Evolutionary conservation across 371 early-diverging fungal species (phyloP).

Genomic region (Rhizomucor pusillus): DNA sequence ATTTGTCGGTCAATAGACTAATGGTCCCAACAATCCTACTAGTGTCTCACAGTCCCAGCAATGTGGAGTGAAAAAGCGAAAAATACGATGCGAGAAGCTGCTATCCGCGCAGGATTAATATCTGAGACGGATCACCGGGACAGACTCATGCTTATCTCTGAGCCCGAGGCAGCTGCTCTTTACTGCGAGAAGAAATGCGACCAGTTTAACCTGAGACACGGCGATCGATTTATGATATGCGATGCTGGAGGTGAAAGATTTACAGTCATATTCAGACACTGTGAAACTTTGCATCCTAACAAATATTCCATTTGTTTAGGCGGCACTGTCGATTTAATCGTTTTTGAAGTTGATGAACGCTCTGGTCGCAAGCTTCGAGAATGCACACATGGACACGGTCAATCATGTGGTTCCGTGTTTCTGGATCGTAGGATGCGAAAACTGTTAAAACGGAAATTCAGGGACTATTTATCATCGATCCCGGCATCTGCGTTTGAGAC

Average conservation of each 20-base stretch:
- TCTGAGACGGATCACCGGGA: constrained; percentile 40
- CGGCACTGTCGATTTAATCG: constrained; percentile 40
- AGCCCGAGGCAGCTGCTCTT: constrained; percentile 51
- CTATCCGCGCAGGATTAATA: constrained; percentile 44
- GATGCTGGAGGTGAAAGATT: constrained; percentile 42
- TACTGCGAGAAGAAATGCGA: constrained; percentile 53
- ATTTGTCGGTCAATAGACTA: not conserved
- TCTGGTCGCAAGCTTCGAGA: constrained; percentile 44
- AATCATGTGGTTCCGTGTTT: constrained; percentile 55
- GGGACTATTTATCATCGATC: constrained; percentile 45
- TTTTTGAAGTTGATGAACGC: constrained; percentile 33
- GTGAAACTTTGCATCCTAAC: not conserved
- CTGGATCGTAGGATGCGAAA: constrained; percentile 57
- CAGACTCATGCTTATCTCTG: constrained; percentile 44
- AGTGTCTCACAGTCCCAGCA: constrained; percentile 55
- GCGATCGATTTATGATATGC: constrained; percentile 53
- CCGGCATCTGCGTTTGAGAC: constrained; percentile 54
- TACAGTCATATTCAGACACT: not conserved
- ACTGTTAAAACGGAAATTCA: constrained; percentile 48
- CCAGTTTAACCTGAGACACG: constrained; percentile 44
- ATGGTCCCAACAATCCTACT: not conserved
- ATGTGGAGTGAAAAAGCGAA: constrained; percentile 55
- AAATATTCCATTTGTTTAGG: constrained; percentile 9
- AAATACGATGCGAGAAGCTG: constrained; percentile 51
- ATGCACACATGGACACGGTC: constrained; percentile 59